These are phyloP conservation scores for Syzygium syzygioides DNA, from an alignment of 441 rosid species.

Conservation along the genomic window DNA sequence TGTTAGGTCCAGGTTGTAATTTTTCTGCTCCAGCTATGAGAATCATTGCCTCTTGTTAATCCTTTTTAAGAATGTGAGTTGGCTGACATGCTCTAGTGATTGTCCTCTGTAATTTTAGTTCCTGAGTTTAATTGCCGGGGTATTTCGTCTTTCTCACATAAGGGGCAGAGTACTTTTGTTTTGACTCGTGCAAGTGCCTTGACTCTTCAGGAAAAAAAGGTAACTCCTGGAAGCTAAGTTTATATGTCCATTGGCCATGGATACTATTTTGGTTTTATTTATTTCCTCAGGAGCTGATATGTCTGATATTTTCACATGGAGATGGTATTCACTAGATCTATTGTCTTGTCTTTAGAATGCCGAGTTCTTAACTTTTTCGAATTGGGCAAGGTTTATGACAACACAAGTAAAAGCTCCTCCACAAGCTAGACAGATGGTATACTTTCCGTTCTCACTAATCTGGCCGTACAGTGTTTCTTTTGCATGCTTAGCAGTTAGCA, in stretches of 20 bases:
- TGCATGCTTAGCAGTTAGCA: background rate
- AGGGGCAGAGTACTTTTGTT: conserved; percentile 27
- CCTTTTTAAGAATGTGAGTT: background rate
- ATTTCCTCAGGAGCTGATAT: background rate
- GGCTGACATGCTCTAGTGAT: background rate
- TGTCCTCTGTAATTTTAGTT: conserved; percentile 22
- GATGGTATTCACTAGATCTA: background rate
- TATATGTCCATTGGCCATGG: background rate
- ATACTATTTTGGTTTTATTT: background rate
- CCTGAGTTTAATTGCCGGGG: conserved; percentile 23
- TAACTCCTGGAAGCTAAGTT: conserved; percentile 18
- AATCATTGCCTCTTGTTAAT: background rate
- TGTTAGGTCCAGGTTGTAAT: background rate
- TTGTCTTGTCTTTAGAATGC: conserved; percentile 32
- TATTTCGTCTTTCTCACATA: conserved; percentile 29
- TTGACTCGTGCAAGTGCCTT: conserved; percentile 30
- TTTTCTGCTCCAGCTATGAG: background rate
- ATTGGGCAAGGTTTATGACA: conserved; percentile 40
- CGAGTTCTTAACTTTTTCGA: conserved; percentile 29
- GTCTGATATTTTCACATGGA: background rate
- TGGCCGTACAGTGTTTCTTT: background rate
- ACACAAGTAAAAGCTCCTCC: conserved; percentile 60
- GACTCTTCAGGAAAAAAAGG: conserved; percentile 35
- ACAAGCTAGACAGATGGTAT: conserved; percentile 67
- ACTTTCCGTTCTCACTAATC: conserved; percentile 8